Percentiles rank a stretch among this genome's conserved stretches.
These are phyloP conservation scores for Pythium plurisporium DNA, from an alignment of 352 stramenopile species.

Conservation along the genomic window DNA sequence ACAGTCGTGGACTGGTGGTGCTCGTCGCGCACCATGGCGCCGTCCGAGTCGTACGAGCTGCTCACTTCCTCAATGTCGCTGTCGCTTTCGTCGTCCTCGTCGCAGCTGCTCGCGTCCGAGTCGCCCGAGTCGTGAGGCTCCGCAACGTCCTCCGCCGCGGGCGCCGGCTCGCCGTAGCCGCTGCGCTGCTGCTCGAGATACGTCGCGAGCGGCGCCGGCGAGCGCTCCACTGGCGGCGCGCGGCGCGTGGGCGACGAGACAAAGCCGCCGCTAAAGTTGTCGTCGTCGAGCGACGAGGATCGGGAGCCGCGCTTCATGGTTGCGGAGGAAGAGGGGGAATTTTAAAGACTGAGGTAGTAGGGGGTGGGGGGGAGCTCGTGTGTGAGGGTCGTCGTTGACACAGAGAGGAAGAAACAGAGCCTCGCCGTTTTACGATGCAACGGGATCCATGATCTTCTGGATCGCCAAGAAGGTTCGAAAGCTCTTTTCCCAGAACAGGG, in stretches of 20 bases:
- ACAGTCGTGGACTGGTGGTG: background rate
- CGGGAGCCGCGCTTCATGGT: slow-evolving; percentile 5
- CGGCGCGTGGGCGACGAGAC: slow-evolving; percentile 2
- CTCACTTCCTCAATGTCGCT: slow-evolving; percentile 15
- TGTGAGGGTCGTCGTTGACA: too few species aligned
- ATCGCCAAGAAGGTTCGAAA: background rate
- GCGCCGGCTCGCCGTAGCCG: slow-evolving; percentile 13
- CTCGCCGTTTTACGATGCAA: background rate
- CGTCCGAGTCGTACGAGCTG: slow-evolving; percentile 17
- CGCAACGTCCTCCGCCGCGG: slow-evolving; percentile 12
- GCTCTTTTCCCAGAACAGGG: background rate
- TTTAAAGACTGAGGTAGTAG: background rate
- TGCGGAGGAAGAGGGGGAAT: background rate
- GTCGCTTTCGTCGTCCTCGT: slow-evolving; percentile 8
- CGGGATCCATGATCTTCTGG: background rate
- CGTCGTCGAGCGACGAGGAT: slow-evolving; percentile 11
- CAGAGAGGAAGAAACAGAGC: background rate
- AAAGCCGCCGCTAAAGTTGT: slow-evolving; percentile 17
- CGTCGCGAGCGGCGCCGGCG: slow-evolving; percentile 2
- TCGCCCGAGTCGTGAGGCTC: slow-evolving; percentile 9
- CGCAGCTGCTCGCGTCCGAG: background rate
- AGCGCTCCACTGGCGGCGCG: background rate
- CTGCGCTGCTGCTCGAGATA: slow-evolving; percentile 6
- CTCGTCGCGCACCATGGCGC: background rate
- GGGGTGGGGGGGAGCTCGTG: background rate